phyloP scores from a whole-genome alignment of 257 asterid species.

The Fraxinus americana region DNA sequence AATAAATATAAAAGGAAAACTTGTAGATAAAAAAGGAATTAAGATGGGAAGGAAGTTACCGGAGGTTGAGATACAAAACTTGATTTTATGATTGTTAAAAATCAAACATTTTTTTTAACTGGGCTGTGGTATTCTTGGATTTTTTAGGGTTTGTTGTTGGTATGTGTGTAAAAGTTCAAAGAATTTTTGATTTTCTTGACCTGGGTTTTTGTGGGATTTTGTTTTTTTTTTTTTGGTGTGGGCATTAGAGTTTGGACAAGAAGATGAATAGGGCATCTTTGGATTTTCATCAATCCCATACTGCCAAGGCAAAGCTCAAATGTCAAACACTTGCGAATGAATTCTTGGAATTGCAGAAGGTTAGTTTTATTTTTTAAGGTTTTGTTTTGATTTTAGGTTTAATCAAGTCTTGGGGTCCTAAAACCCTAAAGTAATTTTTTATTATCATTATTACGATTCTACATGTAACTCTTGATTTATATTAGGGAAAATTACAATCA shows the following conservation, averaged over 20 bases:
- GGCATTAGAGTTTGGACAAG: slow-evolving; percentile 6
- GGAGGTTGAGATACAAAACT: slow-evolving; percentile 30
- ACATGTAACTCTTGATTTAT: no score
- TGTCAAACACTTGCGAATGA: slow-evolving; percentile 51
- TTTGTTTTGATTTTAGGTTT: not conserved
- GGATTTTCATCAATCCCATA: slow-evolving; percentile 29
- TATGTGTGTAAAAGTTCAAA: not conserved
- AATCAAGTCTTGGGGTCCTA: not conserved
- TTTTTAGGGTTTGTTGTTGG: slow-evolving; percentile 19
- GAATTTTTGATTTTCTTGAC: not conserved
- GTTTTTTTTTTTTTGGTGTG: slow-evolving; percentile 13
- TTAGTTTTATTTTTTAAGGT: not conserved
- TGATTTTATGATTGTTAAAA: not conserved
- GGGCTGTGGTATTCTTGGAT: slow-evolving; percentile 5
- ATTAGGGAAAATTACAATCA: no score
- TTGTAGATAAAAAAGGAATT: not conserved
- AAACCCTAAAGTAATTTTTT: not conserved
- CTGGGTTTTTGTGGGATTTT: slow-evolving; percentile 22
- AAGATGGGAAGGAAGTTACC: slow-evolving; percentile 24
- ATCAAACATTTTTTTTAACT: slow-evolving; percentile 17
- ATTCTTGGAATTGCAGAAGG: slow-evolving; percentile 62
- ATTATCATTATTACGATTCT: no score
- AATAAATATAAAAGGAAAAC: slow-evolving; percentile 31
- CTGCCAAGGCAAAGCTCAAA: slow-evolving; percentile 31
- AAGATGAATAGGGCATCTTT: slow-evolving; percentile 51